phyloP scores from a whole-genome alignment of 2,329 filamentous ascomycete genomes.

The Calonectria pteridis region DNA sequence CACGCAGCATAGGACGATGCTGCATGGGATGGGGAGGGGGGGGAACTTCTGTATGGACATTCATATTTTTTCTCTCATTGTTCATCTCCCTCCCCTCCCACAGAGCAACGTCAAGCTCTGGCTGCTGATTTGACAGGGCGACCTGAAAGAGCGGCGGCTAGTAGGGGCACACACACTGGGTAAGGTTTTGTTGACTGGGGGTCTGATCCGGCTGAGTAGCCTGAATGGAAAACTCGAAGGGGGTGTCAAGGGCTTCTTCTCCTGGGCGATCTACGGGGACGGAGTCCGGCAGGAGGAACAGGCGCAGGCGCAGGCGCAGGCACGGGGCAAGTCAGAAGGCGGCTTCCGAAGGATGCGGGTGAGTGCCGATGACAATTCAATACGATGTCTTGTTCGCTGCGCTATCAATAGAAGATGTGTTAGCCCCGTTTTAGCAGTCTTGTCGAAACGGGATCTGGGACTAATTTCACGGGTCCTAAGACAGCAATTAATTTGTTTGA shows the following conservation, averaged over 20 bases:
- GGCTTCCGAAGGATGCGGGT: background rate
- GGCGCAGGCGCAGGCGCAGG: background rate
- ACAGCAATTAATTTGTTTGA: background rate
- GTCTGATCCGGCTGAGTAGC: background rate
- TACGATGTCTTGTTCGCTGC: background rate
- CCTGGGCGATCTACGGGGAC: background rate
- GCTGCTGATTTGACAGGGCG: background rate
- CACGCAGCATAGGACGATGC: background rate
- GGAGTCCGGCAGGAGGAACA: background rate
- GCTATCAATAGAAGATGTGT: background rate
- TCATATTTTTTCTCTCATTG: background rate
- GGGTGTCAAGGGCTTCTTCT: background rate
- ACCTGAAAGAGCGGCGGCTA: constrained; percentile 1
- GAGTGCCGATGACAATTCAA: background rate
- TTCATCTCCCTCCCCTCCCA: background rate
- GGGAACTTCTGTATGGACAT: background rate
- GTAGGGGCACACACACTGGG: background rate
- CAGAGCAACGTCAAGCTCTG: background rate
- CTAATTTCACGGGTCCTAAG: background rate
- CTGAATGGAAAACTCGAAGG: background rate
- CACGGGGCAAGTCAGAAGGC: background rate
- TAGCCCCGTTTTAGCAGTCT: background rate
- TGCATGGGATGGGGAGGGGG: background rate
- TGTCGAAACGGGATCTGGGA: background rate
- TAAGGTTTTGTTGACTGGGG: background rate